A percentile compares a stretch with the other conserved stretches of the same genome.
phyloP scores from a whole-genome alignment of 2,329 filamentous ascomycete genomes.

The Cladosporium sp. region DNA sequence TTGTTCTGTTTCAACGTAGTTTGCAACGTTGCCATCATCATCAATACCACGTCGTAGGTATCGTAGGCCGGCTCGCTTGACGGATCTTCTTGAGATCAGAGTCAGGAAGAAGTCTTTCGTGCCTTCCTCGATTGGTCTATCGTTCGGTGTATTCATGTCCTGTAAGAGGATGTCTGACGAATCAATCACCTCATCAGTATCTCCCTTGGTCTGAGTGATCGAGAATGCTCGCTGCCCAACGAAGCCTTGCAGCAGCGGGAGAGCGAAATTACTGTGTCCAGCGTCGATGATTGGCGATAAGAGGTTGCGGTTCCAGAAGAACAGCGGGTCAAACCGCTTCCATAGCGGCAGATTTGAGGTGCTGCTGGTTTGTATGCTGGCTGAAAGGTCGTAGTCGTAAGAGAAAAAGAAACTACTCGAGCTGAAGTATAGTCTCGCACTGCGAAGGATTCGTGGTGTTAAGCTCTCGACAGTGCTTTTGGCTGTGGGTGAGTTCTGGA shows the following conservation, averaged over 20 bases:
- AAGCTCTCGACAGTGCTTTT: conserved; percentile 41
- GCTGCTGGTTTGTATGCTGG: conserved; percentile 46
- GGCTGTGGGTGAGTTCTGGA: background rate
- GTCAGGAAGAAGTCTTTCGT: conserved; percentile 67
- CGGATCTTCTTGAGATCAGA: conserved; percentile 82
- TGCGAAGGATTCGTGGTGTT: conserved; percentile 78
- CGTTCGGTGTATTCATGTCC: background rate
- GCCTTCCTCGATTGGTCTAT: conserved; percentile 12
- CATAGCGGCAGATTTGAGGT: conserved; percentile 58
- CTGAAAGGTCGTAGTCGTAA: conserved; percentile 89
- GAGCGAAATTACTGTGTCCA: conserved; percentile 65
- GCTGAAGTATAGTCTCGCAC: conserved; percentile 78
- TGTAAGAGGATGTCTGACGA: conserved; percentile 13
- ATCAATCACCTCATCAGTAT: conserved; percentile 26
- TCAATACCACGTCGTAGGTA: conserved; percentile 89
- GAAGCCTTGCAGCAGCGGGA: conserved; percentile 92
- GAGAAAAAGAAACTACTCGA: conserved; percentile 87
- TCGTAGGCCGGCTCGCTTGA: conserved; percentile 78
- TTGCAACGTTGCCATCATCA: conserved; percentile 82
- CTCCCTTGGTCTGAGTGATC: conserved; percentile 23
- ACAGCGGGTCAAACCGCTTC: conserved; percentile 65
- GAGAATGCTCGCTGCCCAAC: conserved; percentile 81
- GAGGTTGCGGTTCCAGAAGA: conserved; percentile 87
- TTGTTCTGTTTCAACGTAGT: conserved; percentile 92
- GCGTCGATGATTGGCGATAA: conserved; percentile 67